phyloP scores from a whole-genome alignment of 768 basidiomycete genomes.

The Lyophyllum decastes region DNA sequence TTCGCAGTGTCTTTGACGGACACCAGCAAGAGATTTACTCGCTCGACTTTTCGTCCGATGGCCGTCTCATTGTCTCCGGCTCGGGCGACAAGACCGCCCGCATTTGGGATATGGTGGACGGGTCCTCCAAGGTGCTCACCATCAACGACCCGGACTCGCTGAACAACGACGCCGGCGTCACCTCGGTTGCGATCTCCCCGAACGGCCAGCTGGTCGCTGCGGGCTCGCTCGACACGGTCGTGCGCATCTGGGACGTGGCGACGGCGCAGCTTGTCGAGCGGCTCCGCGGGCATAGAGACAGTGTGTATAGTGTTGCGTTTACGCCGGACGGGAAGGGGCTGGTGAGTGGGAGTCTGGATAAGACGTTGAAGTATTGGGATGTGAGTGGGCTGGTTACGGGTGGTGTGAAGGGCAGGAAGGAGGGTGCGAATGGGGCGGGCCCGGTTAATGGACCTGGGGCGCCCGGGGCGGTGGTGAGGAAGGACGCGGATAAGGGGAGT shows the following conservation, averaged over 20 bases:
- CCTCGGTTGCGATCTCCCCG: slow-evolving; percentile 78
- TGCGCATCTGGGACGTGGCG: slow-evolving; percentile 78
- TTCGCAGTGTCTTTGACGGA: slow-evolving; percentile 81
- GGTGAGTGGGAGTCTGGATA: slow-evolving; percentile 90
- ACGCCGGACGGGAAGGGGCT: slow-evolving; percentile 90
- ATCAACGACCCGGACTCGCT: slow-evolving; percentile 54
- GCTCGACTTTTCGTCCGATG: slow-evolving; percentile 88
- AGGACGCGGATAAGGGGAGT: slow-evolving; percentile 57
- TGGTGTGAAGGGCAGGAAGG: slow-evolving; percentile 52
- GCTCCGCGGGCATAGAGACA: slow-evolving; percentile 77
- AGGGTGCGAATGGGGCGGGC: slow-evolving; percentile 41
- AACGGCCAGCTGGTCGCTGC: slow-evolving; percentile 68
- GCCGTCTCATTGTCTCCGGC: slow-evolving; percentile 84
- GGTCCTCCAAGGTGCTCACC: slow-evolving; percentile 43
- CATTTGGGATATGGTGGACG: slow-evolving; percentile 46
- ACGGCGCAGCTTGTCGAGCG: slow-evolving; percentile 72
- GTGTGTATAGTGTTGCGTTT: slow-evolving; percentile 89
- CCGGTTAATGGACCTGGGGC: slow-evolving; percentile 28
- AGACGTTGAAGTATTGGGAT: slow-evolving; percentile 89
- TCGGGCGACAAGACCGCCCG: slow-evolving; percentile 68
- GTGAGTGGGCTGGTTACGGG: slow-evolving; percentile 74
- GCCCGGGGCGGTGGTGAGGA: slow-evolving; percentile 12
- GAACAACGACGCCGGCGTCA: slow-evolving; percentile 63
- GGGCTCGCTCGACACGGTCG: slow-evolving; percentile 73
- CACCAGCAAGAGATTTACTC: slow-evolving; percentile 95